Conservation (phyloP, 78 protist species). For the Dictyostelium intermedium region DNA sequence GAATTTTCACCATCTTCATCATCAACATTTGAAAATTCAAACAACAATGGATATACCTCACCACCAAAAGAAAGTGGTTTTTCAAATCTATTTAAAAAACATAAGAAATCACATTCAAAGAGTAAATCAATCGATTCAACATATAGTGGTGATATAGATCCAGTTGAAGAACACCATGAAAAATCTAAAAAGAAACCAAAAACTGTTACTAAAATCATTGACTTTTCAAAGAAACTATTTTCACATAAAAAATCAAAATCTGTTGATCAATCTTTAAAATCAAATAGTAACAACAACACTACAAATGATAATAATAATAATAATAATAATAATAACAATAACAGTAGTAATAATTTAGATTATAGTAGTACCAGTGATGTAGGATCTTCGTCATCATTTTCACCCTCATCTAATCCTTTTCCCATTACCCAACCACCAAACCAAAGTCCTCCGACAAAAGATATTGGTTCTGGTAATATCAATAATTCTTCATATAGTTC, state of each 20-base stretch:
- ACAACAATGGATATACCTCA: neutral
- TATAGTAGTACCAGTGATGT: neutral
- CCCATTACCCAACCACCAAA: neutral
- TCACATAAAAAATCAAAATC: constrained; percentile 9
- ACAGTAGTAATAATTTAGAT: neutral
- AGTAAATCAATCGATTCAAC: neutral
- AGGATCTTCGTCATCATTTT: neutral
- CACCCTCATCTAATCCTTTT: neutral
- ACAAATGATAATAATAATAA: neutral
- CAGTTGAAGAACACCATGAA: neutral
- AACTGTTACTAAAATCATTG: neutral
- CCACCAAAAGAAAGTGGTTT: neutral
- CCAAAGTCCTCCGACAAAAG: neutral
- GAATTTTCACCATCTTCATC: neutral
- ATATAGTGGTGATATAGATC: neutral
- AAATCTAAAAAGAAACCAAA: neutral
- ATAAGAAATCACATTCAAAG: constrained; percentile 13
- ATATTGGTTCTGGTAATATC: neutral
- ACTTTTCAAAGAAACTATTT: constrained; percentile 6
- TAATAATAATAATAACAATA: neutral
- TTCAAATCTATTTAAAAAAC: constrained; percentile 3
- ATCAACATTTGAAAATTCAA: neutral
- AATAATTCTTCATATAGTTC: neutral
- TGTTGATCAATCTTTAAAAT: neutral
- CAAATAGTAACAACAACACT: neutral